Conservation (phyloP, 2,329 filamentous ascomycete species). For the Clarireedia hainanense region DNA sequence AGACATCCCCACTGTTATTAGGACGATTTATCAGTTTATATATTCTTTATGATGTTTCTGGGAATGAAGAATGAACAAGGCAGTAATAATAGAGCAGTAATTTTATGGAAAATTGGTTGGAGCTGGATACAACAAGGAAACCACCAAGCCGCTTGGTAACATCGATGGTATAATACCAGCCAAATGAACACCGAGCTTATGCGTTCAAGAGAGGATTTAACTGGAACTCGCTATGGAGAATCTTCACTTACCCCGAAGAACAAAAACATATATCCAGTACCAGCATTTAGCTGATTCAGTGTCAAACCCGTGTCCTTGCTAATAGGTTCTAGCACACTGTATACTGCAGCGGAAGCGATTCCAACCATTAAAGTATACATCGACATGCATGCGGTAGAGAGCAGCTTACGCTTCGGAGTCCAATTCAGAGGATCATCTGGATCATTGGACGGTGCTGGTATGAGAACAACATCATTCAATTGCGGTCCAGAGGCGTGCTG, state of each 20-base stretch:
- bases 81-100: too few species aligned
- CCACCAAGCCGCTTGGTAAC: too few species aligned
- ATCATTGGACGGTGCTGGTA: constrained; percentile 29
- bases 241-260: constrained; percentile 15
- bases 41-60: too few species aligned
- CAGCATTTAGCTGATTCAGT: constrained; percentile 37
- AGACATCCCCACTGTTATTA: constrained; percentile 44
- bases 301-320: constrained; percentile 39
- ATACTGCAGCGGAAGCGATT: constrained; percentile 41
- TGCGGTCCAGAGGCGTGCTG: constrained; percentile 22
- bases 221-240: background rate
- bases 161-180: too few species aligned
- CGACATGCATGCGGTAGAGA: constrained; percentile 23
- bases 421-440: constrained; percentile 35
- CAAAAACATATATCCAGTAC: constrained; percentile 45
- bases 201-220: too few species aligned
- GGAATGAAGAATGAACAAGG: too few species aligned
- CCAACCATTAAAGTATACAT: constrained; percentile 42
- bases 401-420: constrained; percentile 28
- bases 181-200: too few species aligned
- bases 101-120: too few species aligned
- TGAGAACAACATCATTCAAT: constrained; percentile 26
- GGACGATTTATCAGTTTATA: background rate
- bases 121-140: too few species aligned
- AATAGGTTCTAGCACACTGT: constrained; percentile 41